Percentiles rank a stretch among this genome's conserved stretches.
These are phyloP conservation scores for Conoideocrella luteorostrata DNA, from an alignment of 2,329 filamentous ascomycete species.

Conservation along the genomic window DNA sequence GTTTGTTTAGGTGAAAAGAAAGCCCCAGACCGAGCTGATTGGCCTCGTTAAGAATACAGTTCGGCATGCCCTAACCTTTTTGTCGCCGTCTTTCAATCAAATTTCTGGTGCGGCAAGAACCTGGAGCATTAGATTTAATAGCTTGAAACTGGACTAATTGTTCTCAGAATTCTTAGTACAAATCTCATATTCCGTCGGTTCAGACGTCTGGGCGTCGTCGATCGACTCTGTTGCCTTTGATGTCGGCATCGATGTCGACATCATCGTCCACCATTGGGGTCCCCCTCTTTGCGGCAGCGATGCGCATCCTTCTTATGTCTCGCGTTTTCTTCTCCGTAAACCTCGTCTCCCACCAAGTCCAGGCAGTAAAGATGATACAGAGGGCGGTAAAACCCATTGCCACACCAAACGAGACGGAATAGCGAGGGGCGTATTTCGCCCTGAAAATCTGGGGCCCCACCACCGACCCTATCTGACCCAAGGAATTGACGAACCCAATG, in stretches of 20 bases:
- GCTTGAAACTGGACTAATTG: too few species aligned
- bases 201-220: too few species aligned
- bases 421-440: slow-evolving; percentile 37
- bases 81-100: too few species aligned
- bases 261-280: slow-evolving; percentile 38
- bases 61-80: too few species aligned
- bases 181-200: too few species aligned
- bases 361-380: slow-evolving; percentile 32
- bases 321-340: slow-evolving; percentile 38
- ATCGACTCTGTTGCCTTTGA: neutral
- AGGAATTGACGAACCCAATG: slow-evolving; percentile 44
- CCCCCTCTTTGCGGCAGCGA: slow-evolving; percentile 32
- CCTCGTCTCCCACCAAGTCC: slow-evolving; percentile 40
- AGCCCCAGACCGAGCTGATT: too few species aligned
- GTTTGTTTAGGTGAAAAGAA: too few species aligned
- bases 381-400: slow-evolving; percentile 37
- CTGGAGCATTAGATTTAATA: too few species aligned
- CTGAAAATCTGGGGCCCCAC: slow-evolving; percentile 39
- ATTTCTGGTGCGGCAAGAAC: too few species aligned
- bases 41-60: too few species aligned
- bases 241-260: slow-evolving; percentile 16
- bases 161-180: too few species aligned
- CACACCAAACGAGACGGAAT: slow-evolving; percentile 34
- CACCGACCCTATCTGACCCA: slow-evolving; percentile 42
- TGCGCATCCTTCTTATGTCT: slow-evolving; percentile 33